Conservation (phyloP, 2,329 filamentous ascomycete species). For the Aspergillus pseudotamarii region DNA sequence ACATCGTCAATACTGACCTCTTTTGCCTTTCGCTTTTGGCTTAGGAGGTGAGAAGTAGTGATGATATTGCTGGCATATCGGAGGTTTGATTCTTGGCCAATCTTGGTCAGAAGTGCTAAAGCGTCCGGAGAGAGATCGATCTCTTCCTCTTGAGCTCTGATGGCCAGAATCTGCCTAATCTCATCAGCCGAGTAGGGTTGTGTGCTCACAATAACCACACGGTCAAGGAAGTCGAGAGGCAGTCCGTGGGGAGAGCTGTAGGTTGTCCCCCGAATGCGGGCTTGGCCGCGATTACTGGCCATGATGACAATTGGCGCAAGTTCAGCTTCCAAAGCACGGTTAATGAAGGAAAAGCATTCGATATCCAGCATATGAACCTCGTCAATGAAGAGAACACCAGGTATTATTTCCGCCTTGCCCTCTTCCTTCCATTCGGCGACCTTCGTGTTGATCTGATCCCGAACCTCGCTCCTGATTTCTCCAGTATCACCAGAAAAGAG, state of each 20-base stretch:
- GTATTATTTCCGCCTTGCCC: slow-evolving; percentile 97
- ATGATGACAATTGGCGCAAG: slow-evolving; percentile 98
- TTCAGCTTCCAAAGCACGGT: slow-evolving; percentile 92
- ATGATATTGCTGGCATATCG: slow-evolving; percentile 98
- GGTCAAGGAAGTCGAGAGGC: slow-evolving; percentile 92
- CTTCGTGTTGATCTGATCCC: slow-evolving; percentile 99
- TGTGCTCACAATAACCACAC: slow-evolving; percentile 94
- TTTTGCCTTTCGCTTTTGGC: slow-evolving; percentile 80
- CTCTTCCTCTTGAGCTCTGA: slow-evolving; percentile 94
- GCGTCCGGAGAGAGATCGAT: slow-evolving; percentile 89
- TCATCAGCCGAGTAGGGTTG: slow-evolving; percentile 80
- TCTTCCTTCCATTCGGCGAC: slow-evolving; percentile 99
- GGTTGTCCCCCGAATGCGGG: slow-evolving; percentile 88
- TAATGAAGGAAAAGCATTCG: slow-evolving; percentile 98
- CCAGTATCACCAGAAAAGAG: slow-evolving; percentile 98
- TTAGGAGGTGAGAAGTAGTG: slow-evolving; percentile 86
- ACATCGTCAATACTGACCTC: slow-evolving; percentile 87
- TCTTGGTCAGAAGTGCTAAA: slow-evolving; percentile 90
- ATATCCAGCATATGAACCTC: slow-evolving; percentile 99
- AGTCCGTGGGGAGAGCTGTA: slow-evolving; percentile 93
- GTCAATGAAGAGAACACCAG: slow-evolving; percentile 95
- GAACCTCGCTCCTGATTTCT: slow-evolving; percentile 94
- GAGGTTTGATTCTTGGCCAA: slow-evolving; percentile 87
- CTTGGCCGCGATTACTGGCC: slow-evolving; percentile 93
- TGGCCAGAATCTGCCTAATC: slow-evolving; percentile 87